phyloP scores from a whole-genome alignment of 257 asterid species.

The Hygrophila difformis region DNA sequence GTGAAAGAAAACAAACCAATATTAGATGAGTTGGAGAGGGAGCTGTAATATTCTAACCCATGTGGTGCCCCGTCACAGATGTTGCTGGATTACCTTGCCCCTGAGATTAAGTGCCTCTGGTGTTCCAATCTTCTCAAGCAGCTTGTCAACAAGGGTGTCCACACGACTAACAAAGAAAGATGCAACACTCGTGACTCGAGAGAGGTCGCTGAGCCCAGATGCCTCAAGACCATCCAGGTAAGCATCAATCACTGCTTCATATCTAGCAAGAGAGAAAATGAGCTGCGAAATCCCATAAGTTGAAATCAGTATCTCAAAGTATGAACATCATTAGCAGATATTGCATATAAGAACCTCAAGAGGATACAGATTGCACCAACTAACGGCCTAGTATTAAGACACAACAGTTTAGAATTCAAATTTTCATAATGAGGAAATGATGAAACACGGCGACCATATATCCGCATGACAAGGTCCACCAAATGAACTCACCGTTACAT shows the following conservation, averaged over 20 bases:
- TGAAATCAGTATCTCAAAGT: slow-evolving; percentile 15
- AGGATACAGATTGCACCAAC: background rate
- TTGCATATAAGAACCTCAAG: slow-evolving; percentile 2
- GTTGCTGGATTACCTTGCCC: slow-evolving; percentile 60
- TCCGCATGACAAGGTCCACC: background rate
- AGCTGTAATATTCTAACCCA: background rate
- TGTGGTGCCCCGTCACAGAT: background rate
- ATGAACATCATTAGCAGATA: too few relatives aligned
- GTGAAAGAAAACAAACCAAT: slow-evolving; percentile 11
- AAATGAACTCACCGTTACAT: slow-evolving; percentile 74
- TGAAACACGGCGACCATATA: too few relatives aligned
- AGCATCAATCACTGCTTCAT: slow-evolving; percentile 97
- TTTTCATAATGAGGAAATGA: too few relatives aligned
- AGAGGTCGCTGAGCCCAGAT: slow-evolving; percentile 86
- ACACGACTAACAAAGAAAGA: slow-evolving; percentile 98
- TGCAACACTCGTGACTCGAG: slow-evolving; percentile 93
- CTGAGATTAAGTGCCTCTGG: slow-evolving; percentile 94
- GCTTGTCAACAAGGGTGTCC: slow-evolving; percentile 88
- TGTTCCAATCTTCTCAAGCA: slow-evolving; percentile 93
- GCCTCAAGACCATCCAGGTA: slow-evolving; percentile 99
- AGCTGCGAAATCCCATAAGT: slow-evolving; percentile 49
- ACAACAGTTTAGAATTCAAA: too few relatives aligned
- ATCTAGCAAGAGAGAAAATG: slow-evolving; percentile 88
- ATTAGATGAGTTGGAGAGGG: too few relatives aligned
- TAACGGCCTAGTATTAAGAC: too few relatives aligned